Base-by-base conservation (phyloP, 73 alveolate genomes). In the Vitrella brassicaformis region DNA sequence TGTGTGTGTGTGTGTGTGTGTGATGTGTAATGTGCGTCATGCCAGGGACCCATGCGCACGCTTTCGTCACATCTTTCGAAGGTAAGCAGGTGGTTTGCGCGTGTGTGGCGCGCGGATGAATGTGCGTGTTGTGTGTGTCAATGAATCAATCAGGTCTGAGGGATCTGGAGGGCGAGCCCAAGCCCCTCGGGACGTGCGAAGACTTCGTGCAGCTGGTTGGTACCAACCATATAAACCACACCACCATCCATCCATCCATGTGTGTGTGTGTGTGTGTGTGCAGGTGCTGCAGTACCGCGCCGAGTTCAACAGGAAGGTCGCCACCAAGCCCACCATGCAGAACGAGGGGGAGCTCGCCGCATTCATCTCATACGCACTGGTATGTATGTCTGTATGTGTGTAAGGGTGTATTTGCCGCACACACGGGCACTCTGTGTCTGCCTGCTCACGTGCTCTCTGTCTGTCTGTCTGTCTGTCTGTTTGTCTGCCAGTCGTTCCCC, bases 41-140 rank as follows among this genome's bases (percentile, higher is more conserved):
- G 1, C 31, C 77, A 56, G 98, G 98, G 10, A 92, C 98, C 25
- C 90, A 87, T 31, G 98, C 98, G 31, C 98, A 92, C 75, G 74
- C 96, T 19, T 92, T 76, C 71, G 91, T 92, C 18, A 75, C 81
- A 80, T 87, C 93, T 18, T 90, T 81, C 71, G 84, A 77, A n/a
- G n/a, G 26, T n/a, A n/a, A n/a, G n/a, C n/a, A n/a, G n/a, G n/a
- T n/a, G n/a, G n/a, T n/a, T 14, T 39, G 56, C 14, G 56, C 4
- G 56, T 39, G 22, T 39, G 56, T 39, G 22, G 22, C 56, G 14
- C 14, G 56, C 56, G 14, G 56, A 39, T 39, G 14, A 39, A 14
- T 39, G 4, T 8, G 4, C 56, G 56, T 39, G 4, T 39, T 39
- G 22, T 39, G 56, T 39, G 4, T n/a, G n/a, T n/a, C n/a, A n/a